phyloP scores from a whole-genome alignment of 2,329 filamentous ascomycete genomes.

The Ascochyta fabae region DNA sequence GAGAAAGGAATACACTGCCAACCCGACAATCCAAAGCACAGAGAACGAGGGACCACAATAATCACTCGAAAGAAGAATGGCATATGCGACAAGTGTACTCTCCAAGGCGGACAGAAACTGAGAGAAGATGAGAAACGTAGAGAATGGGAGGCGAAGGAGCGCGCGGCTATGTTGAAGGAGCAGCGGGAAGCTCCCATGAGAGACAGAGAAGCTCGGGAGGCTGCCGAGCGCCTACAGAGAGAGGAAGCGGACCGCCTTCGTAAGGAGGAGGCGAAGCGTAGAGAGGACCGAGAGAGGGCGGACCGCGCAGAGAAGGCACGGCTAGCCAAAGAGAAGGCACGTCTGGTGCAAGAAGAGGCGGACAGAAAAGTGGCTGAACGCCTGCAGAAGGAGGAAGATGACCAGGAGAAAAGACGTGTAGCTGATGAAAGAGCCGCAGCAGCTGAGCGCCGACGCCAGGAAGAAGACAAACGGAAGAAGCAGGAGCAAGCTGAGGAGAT shows the following conservation, averaged over 20 bases:
- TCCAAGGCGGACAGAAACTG: background rate
- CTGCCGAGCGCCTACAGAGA: background rate
- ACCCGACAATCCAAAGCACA: conserved; percentile 25
- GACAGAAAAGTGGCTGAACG: conserved; percentile 3
- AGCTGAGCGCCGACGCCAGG: background rate
- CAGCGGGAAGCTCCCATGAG: background rate
- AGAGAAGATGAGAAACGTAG: background rate
- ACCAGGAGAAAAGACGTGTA: background rate
- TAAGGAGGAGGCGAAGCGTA: background rate
- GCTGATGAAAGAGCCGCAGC: background rate
- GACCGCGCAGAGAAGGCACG: conserved; percentile 4
- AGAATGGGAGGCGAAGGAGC: conserved; percentile 1
- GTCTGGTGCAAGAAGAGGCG: background rate
- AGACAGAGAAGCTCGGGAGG: background rate
- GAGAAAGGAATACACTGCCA: conserved; percentile 22
- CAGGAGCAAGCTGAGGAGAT: background rate
- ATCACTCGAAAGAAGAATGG: conserved; percentile 21
- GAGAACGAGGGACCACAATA: conserved; percentile 19
- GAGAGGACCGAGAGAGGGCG: background rate
- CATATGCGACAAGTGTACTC: conserved; percentile 25
- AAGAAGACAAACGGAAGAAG: background rate
- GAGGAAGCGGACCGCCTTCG: background rate
- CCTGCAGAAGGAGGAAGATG: background rate
- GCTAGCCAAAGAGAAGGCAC: background rate
- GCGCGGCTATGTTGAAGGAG: conserved; percentile 1